phyloP scores from a whole-genome alignment of 768 basidiomycete species.

The Lactifluus volemus region DNA sequence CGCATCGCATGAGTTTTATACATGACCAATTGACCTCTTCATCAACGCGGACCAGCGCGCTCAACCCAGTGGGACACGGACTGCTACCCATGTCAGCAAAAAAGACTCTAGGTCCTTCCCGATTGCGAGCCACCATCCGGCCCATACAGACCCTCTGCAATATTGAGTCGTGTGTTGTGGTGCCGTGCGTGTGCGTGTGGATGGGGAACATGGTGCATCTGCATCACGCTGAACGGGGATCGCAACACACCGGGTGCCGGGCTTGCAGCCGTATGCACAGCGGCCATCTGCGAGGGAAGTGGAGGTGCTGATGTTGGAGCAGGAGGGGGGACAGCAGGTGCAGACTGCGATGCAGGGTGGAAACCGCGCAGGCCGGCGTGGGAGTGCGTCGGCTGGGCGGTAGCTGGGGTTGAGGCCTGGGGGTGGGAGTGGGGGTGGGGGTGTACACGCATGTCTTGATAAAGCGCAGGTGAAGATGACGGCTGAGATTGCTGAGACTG shows the following conservation, averaged over 20 bases:
- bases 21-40: not conserved
- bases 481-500: slow-evolving; percentile 19
- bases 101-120: not conserved
- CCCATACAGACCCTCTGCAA: slow-evolving; percentile 25
- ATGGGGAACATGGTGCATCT: slow-evolving; percentile 76
- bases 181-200: slow-evolving; percentile 72
- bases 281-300: not conserved
- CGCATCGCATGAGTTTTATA: not conserved
- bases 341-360: slow-evolving; percentile 1
- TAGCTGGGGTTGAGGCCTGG: not conserved
- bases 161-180: slow-evolving; percentile 47
- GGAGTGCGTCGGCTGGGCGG: slow-evolving; percentile 6
- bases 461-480: slow-evolving; percentile 19
- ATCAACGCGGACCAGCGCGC: not conserved
- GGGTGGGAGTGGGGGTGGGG: not conserved
- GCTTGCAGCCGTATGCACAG: slow-evolving; percentile 5
- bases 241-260: slow-evolving; percentile 34
- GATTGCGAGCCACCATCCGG: not conserved
- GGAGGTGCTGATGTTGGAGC: slow-evolving; percentile 6
- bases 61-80: not conserved
- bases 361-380: slow-evolving; percentile 11
- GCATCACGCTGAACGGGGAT: slow-evolving; percentile 47
- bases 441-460: slow-evolving; percentile 20
- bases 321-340: slow-evolving; percentile 2
- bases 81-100: not conserved